Conservation (phyloP, 2,329 filamentous ascomycete species). For the Scedosporium dehoogii region DNA sequence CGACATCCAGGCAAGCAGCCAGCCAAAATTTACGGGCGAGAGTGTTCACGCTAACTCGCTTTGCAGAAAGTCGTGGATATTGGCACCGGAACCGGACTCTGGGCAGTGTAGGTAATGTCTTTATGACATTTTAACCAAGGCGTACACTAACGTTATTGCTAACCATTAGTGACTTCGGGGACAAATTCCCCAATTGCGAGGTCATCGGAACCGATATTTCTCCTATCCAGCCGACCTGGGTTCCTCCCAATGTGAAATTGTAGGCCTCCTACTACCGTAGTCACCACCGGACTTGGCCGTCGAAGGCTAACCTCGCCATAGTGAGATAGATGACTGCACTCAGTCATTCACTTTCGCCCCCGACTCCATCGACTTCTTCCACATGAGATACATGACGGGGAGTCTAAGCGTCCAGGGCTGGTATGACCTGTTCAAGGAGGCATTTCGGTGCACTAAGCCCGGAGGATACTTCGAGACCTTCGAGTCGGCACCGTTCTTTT, state of each 20-base stretch:
- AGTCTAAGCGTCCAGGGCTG: slow-evolving; percentile 36
- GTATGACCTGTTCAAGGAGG: slow-evolving; percentile 39
- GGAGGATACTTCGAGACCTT: slow-evolving; percentile 21
- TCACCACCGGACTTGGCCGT: slow-evolving; percentile 31
- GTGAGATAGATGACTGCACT: slow-evolving; percentile 14
- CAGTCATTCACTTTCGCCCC: slow-evolving; percentile 32
- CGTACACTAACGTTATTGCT: neutral
- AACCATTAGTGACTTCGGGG: slow-evolving; percentile 35
- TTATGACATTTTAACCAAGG: neutral
- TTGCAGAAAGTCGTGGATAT: slow-evolving; percentile 29
- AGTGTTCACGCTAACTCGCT: neutral
- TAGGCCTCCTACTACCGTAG: slow-evolving; percentile 35
- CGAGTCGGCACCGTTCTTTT: slow-evolving; percentile 26
- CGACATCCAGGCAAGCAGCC: slow-evolving; percentile 9
- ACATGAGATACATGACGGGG: slow-evolving; percentile 36
- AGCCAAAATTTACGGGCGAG: neutral
- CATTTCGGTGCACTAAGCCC: slow-evolving; percentile 36
- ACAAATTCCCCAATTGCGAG: slow-evolving; percentile 15
- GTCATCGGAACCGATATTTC: neutral
- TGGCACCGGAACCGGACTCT: slow-evolving; percentile 43
- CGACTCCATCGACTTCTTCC: slow-evolving; percentile 46
- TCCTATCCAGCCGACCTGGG: neutral
- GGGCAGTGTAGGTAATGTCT: slow-evolving; percentile 34
- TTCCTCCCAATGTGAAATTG: neutral
- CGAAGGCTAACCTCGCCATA: slow-evolving; percentile 13